Conservation (phyloP, 306 rosid genomes). For the Medicago ruthenica region DNA sequence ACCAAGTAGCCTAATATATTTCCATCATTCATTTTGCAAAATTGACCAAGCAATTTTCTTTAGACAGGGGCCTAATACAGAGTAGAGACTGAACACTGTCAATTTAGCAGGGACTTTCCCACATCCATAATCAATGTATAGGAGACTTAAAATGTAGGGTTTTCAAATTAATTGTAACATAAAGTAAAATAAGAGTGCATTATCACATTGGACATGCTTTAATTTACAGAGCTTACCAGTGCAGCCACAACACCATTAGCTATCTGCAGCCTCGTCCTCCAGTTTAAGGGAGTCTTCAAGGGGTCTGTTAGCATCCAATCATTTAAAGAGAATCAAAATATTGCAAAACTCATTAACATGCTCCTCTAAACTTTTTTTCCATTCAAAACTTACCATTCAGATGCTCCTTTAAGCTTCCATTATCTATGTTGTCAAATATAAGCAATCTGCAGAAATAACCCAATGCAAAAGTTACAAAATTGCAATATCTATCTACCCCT, state of each 20-base stretch:
- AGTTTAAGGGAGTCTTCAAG: conserved; percentile 81
- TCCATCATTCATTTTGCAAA: not conserved
- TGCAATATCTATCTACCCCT: not conserved
- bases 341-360: conserved; percentile 19
- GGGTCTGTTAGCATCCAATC: conserved; percentile 68
- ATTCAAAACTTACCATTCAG: conserved; percentile 68
- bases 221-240: conserved; percentile 57
- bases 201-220: conserved; percentile 34
- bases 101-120: conserved; percentile 12
- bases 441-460: conserved; percentile 64
- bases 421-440: conserved; percentile 74
- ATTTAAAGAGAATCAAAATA: conserved; percentile 36
- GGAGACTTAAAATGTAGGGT: conserved; percentile 28
- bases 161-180: conserved; percentile 6
- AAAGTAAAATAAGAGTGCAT: conserved; percentile 6
- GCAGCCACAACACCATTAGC: conserved; percentile 85
- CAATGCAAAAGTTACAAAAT: conserved; percentile 22
- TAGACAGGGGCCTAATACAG: not conserved
- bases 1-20: not conserved
- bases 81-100: not conserved
- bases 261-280: conserved; percentile 89
- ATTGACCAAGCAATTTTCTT: not conserved
- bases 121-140: conserved; percentile 13
- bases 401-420: conserved; percentile 93
- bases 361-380: conserved; percentile 21